Evolutionary conservation across 2,329 filamentous ascomycete species (phyloP).

Genomic region (Clarireedia homoeocarpa): DNA sequence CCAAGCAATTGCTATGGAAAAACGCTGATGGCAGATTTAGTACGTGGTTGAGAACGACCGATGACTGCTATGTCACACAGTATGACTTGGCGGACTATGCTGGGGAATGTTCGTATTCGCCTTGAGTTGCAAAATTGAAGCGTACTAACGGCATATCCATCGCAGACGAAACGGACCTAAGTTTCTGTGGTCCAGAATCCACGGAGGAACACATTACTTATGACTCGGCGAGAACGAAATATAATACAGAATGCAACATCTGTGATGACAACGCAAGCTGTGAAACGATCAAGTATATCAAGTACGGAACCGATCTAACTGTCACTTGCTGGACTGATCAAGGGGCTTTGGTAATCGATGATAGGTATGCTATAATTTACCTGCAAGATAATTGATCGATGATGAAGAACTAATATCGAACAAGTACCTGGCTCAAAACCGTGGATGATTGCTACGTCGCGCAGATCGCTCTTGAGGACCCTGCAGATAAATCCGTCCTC

Average conservation of each 20-base stretch:
- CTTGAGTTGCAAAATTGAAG: neutral
- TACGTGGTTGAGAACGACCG: slow-evolving; percentile 18
- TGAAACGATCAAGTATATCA: slow-evolving; percentile 11
- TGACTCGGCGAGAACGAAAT: slow-evolving; percentile 11
- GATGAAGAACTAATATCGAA: neutral
- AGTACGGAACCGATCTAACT: slow-evolving; percentile 12
- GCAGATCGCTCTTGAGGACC: slow-evolving; percentile 11
- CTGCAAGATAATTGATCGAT: neutral
- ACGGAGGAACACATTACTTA: slow-evolving; percentile 14
- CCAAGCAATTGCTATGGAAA: neutral
- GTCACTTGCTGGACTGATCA: slow-evolving; percentile 17
- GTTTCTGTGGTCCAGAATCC: slow-evolving; percentile 13
- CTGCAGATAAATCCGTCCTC: slow-evolving; percentile 12
- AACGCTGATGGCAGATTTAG: neutral
- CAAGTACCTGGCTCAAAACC: slow-evolving; percentile 17
- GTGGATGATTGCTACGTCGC: slow-evolving; percentile 18
- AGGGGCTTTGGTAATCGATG: slow-evolving; percentile 11
- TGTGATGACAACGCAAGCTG: slow-evolving; percentile 14
- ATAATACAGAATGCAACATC: slow-evolving; percentile 18
- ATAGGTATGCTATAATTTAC: slow-evolving; percentile 8
- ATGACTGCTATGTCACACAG: slow-evolving; percentile 18
- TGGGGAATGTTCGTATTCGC: slow-evolving; percentile 14
- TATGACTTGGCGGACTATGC: slow-evolving; percentile 15
- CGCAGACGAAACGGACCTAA: slow-evolving; percentile 11
- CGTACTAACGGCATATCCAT: neutral